Percentiles rank a stretch among this genome's conserved stretches.
phyloP scores from a whole-genome alignment of 2,329 filamentous ascomycete genomes.

The Xylaria multiplex region DNA sequence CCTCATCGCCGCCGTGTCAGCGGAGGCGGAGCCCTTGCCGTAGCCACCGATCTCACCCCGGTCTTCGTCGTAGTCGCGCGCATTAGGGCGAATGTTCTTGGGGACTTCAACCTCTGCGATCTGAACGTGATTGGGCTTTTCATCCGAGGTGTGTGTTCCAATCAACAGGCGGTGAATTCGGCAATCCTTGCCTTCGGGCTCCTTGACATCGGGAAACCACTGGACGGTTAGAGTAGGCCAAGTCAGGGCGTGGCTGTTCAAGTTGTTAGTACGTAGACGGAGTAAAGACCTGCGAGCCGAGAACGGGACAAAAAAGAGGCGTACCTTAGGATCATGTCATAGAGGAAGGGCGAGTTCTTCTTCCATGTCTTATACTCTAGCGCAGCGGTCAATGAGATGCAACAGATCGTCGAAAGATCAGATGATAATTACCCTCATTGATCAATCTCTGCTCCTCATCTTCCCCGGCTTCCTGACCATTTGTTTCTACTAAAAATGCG shows the following conservation, averaged over 20 bases:
- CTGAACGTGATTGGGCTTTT: slow-evolving; percentile 88
- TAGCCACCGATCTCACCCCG: slow-evolving; percentile 94
- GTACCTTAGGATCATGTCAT: slow-evolving; percentile 92
- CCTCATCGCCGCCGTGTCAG: slow-evolving; percentile 78
- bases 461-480: slow-evolving; percentile 73
- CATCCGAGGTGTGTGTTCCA: slow-evolving; percentile 92
- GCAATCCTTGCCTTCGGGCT: slow-evolving; percentile 86
- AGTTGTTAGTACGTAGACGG: slow-evolving; percentile 11
- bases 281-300: neutral
- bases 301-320: slow-evolving; percentile 26
- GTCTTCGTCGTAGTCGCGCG: slow-evolving; percentile 89
- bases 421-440: slow-evolving; percentile 77
- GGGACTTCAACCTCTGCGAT: slow-evolving; percentile 95
- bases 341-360: slow-evolving; percentile 98
- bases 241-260: slow-evolving; percentile 79
- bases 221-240: slow-evolving; percentile 98
- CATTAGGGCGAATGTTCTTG: slow-evolving; percentile 77
- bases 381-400: slow-evolving; percentile 28
- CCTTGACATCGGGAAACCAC: slow-evolving; percentile 96
- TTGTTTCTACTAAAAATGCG: slow-evolving; percentile 56
- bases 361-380: slow-evolving; percentile 99
- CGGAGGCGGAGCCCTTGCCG: slow-evolving; percentile 65
- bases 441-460: slow-evolving; percentile 85
- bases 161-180: slow-evolving; percentile 88
- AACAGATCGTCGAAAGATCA: neutral